phyloP scores from a whole-genome alignment of 352 stramenopile genomes.

The Phytophthora macrochlamydospora region DNA sequence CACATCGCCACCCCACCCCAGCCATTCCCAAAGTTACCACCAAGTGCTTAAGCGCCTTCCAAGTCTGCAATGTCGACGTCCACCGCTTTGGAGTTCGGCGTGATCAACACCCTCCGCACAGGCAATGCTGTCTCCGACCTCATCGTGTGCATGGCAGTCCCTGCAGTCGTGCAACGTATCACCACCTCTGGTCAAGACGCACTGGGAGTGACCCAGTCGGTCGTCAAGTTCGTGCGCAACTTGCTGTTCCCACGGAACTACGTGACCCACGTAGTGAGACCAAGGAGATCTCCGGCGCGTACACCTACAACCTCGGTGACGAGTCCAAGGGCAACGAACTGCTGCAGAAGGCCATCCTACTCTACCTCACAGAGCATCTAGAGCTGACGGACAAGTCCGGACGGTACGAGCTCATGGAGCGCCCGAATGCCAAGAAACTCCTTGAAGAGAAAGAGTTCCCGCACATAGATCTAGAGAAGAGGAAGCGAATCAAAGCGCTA shows the following conservation, averaged over 20 bases:
- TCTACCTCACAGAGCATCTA: slow-evolving; percentile 44
- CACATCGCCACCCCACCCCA: neutral
- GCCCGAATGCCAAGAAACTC: slow-evolving; percentile 12
- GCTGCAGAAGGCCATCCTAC: slow-evolving; percentile 54
- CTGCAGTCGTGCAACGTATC: slow-evolving; percentile 45
- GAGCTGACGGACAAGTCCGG: slow-evolving; percentile 38
- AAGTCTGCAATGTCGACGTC: slow-evolving; percentile 29
- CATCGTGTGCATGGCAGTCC: slow-evolving; percentile 62
- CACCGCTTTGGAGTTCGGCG: slow-evolving; percentile 40
- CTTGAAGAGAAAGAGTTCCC: slow-evolving; percentile 14
- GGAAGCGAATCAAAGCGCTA: slow-evolving; percentile 20
- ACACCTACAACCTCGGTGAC: slow-evolving; percentile 30
- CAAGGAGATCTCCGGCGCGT: slow-evolving; percentile 36
- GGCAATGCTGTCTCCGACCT: slow-evolving; percentile 55
- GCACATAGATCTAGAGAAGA: slow-evolving; percentile 22
- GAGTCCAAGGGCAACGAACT: slow-evolving; percentile 45
- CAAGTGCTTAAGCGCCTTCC: neutral
- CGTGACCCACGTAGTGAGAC: slow-evolving; percentile 28
- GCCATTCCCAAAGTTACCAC: neutral
- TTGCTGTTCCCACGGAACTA: slow-evolving; percentile 14
- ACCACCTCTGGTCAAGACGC: slow-evolving; percentile 21
- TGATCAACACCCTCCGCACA: slow-evolving; percentile 60
- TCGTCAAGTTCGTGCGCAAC: slow-evolving; percentile 11
- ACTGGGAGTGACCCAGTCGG: slow-evolving; percentile 6
- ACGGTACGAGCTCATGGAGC: slow-evolving; percentile 51